These are phyloP conservation scores for Nannochloris sp. DNA, from an alignment of 139 green algal genomes.

Conservation along the genomic window DNA sequence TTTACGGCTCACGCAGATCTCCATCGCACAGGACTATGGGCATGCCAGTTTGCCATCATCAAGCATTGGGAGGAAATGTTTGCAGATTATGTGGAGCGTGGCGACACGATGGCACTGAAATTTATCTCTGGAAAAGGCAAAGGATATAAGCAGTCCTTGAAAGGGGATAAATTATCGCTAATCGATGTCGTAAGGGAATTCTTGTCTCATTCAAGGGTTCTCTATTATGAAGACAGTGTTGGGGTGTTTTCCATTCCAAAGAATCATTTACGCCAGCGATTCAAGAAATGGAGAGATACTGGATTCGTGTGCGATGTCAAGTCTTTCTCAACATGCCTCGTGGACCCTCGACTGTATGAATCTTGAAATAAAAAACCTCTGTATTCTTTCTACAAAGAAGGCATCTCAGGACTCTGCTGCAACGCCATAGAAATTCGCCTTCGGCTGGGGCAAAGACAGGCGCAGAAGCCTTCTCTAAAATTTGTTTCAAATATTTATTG, in stretches of 20 bases:
- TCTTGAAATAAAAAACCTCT: too few species aligned
- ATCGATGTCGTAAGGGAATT: not conserved
- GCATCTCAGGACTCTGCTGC: too few species aligned
- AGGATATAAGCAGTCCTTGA: not conserved
- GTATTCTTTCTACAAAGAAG: too few species aligned
- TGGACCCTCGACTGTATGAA: not conserved
- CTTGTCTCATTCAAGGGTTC: not conserved
- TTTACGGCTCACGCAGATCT: not conserved
- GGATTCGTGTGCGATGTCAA: not conserved
- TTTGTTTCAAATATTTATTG: too few species aligned
- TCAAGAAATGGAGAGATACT: not conserved
- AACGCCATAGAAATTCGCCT: too few species aligned
- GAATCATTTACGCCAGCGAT: not conserved
- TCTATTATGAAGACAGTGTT: constrained; percentile 1
- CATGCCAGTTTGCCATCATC: constrained; percentile 4
- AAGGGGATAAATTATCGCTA: not conserved
- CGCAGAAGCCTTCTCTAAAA: too few species aligned
- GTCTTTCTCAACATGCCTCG: not conserved
- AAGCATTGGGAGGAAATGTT: not conserved
- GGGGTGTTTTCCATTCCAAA: constrained; percentile 5
- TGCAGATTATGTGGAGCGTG: not conserved
- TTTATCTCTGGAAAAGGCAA: not conserved
- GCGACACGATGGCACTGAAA: not conserved
- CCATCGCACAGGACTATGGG: not conserved
- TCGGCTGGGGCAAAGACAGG: too few species aligned